Conservation (phyloP, 2,329 filamentous ascomycete genomes). For the Xylaria sp. region DNA sequence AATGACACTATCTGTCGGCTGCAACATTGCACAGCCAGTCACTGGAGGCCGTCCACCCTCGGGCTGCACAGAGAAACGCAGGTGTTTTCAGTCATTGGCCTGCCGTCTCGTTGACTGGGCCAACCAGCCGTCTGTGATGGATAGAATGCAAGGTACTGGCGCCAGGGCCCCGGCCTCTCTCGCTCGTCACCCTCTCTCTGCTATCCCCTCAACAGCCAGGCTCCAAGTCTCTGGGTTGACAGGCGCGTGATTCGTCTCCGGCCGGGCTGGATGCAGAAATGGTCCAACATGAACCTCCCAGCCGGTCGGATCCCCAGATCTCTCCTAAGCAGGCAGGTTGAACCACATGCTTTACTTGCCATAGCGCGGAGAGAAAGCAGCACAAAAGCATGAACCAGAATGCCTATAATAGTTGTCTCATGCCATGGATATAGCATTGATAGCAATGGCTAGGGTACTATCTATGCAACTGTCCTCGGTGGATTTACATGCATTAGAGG, state of each 20-base stretch:
- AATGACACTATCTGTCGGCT: constrained; percentile 44
- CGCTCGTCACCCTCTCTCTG: constrained; percentile 21
- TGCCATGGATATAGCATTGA: constrained; percentile 31
- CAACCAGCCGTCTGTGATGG: constrained; percentile 40
- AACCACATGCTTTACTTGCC: constrained; percentile 6
- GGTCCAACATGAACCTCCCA: constrained; percentile 31
- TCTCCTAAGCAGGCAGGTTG: constrained; percentile 16
- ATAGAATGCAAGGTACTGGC: constrained; percentile 46
- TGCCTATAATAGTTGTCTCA: constrained; percentile 17
- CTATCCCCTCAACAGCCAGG: not conserved
- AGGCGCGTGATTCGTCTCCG: constrained; percentile 21
- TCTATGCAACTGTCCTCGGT: constrained; percentile 24
- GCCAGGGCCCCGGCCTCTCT: constrained; percentile 25
- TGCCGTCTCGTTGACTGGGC: constrained; percentile 39
- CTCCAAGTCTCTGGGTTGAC: constrained; percentile 20
- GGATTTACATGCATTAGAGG: constrained; percentile 8
- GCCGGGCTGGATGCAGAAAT: constrained; percentile 23
- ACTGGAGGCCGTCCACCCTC: constrained; percentile 44
- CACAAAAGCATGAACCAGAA: constrained; percentile 14
- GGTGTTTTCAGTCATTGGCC: constrained; percentile 32
- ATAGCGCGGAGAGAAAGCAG: constrained; percentile 19
- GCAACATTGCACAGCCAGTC: constrained; percentile 50
- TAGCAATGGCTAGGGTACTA: constrained; percentile 34
- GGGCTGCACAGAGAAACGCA: constrained; percentile 39
- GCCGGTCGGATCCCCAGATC: constrained; percentile 32